Conservation (phyloP, 257 asterid species). For the Cordia subcordata region DNA sequence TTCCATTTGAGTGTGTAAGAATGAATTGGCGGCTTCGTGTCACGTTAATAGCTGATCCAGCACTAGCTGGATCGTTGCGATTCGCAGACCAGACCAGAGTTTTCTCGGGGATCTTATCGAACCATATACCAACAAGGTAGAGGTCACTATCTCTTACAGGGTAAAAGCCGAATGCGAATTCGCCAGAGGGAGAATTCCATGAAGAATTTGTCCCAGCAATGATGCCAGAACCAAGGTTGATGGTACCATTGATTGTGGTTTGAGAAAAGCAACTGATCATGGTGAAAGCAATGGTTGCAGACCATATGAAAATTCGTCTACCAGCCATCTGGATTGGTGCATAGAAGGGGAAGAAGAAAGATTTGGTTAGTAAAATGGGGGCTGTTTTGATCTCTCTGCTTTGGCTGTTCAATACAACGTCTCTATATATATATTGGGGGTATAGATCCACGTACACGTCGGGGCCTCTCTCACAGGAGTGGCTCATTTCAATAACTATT, state of each 20-base stretch:
- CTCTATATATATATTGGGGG: no score
- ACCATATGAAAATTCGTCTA: conserved; percentile 1
- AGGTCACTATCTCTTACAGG: conserved; percentile 11
- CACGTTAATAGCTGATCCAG: conserved; percentile 25
- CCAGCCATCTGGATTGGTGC: background rate
- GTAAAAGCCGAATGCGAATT: conserved; percentile 36
- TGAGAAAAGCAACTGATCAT: background rate
- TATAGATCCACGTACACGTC: no score
- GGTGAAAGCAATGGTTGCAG: background rate
- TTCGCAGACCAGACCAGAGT: conserved; percentile 39
- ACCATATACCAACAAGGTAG: conserved; percentile 42
- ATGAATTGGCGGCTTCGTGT: conserved; percentile 11
- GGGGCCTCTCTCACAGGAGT: no score
- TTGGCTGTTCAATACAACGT: no score
- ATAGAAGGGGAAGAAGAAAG: no score
- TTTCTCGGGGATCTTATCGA: conserved; percentile 21
- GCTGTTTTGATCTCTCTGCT: no score
- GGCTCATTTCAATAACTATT: no score
- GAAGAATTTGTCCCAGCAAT: conserved; percentile 5
- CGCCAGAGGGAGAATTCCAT: conserved; percentile 32
- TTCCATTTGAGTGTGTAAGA: conserved; percentile 14
- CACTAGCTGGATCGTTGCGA: conserved; percentile 17
- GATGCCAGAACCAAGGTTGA: conserved; percentile 8
- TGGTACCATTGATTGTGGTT: background rate
- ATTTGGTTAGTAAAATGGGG: no score